Conservation (phyloP, 495 filamentous ascomycete species). For the Ramalina intermedia region DNA sequence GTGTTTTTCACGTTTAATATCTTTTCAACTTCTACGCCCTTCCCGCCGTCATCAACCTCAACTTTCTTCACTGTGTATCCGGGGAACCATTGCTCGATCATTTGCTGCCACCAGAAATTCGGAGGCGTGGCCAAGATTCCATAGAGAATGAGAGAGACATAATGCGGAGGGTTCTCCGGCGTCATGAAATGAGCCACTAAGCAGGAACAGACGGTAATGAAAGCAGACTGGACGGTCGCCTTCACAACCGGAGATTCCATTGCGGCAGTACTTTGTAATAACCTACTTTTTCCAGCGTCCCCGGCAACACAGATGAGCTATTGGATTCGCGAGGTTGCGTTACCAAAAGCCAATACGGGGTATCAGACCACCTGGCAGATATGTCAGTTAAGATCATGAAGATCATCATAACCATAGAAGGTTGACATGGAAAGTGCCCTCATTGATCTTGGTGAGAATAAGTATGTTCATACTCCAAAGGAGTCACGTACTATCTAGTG, state of each 20-base stretch:
- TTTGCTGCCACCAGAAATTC: slow-evolving; percentile 75
- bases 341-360: neutral
- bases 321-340: no score
- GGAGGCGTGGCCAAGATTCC: slow-evolving; percentile 62
- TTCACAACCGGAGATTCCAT: slow-evolving; percentile 41
- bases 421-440: slow-evolving; percentile 24
- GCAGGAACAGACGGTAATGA: slow-evolving; percentile 65
- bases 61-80: slow-evolving; percentile 20
- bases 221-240: slow-evolving; percentile 54
- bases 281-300: neutral
- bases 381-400: neutral
- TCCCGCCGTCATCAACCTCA: slow-evolving; percentile 14
- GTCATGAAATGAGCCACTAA: slow-evolving; percentile 41
- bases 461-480: slow-evolving; percentile 48
- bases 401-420: neutral
- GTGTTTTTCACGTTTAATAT: slow-evolving; percentile 55
- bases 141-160: slow-evolving; percentile 71
- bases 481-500: slow-evolving; percentile 80
- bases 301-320: neutral
- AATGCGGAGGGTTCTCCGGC: slow-evolving; percentile 22
- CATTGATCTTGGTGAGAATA: slow-evolving; percentile 77
- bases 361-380: neutral
- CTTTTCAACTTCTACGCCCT: slow-evolving; percentile 17
- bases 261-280: neutral
- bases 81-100: slow-evolving; percentile 40